These are phyloP conservation scores for Lactuca saligna DNA, from an alignment of 129 eudicot species.

Conservation along the genomic window DNA sequence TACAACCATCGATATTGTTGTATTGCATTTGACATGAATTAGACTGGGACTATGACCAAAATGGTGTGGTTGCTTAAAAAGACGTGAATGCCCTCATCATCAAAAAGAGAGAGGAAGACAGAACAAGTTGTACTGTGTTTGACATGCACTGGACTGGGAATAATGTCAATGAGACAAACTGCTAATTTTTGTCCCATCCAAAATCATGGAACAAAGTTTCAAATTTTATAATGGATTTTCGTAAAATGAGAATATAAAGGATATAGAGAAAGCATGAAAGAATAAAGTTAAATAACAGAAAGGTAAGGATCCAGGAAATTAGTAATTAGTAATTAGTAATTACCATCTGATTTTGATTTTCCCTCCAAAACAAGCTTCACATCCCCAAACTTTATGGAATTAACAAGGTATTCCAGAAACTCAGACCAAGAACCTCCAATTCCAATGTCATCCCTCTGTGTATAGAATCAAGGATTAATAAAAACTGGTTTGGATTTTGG, in stretches of 20 bases:
- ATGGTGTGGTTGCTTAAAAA: no score
- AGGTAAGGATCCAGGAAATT: background rate
- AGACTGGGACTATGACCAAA: no score
- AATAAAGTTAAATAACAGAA: background rate
- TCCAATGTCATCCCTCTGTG: slow-evolving; percentile 82
- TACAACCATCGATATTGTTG: background rate
- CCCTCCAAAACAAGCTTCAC: slow-evolving; percentile 77
- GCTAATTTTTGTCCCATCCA: no score
- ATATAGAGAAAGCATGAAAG: background rate
- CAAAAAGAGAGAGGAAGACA: no score
- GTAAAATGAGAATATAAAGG: background rate
- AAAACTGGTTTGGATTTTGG: no score
- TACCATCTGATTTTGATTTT: slow-evolving; percentile 51
- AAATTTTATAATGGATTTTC: slow-evolving; percentile 2
- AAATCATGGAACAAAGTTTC: background rate
- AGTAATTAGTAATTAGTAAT: background rate
- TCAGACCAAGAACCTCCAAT: slow-evolving; percentile 92
- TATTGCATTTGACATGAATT: no score
- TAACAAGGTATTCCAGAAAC: slow-evolving; percentile 63
- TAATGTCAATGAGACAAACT: no score
- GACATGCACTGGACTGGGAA: no score
- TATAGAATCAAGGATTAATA: background rate
- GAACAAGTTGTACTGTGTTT: no score
- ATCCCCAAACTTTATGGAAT: slow-evolving; percentile 68
- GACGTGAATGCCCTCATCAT: no score